Conservation (phyloP, 495 filamentous ascomycete genomes). For the Aspergillus funiculosus region DNA sequence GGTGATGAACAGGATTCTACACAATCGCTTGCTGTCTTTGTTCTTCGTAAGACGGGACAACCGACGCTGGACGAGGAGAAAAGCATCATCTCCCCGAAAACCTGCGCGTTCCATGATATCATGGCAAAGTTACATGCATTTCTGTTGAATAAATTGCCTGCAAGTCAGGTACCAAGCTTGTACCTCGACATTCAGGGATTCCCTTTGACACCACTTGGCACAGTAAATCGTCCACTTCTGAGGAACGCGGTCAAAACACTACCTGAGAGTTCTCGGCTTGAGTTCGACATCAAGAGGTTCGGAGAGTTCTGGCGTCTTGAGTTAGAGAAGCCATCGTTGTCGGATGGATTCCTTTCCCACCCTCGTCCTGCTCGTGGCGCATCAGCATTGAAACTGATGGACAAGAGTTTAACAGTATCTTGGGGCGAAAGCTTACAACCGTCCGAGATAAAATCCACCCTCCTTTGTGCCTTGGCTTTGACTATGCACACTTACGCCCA, state of each 20-base stretch:
- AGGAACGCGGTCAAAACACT: conserved; percentile 17
- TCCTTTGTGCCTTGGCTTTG: conserved; percentile 52
- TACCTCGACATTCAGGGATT: conserved; percentile 52
- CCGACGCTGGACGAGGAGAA: neutral
- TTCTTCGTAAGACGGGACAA: conserved; percentile 14
- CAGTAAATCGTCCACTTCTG: conserved; percentile 36
- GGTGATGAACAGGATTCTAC: conserved; percentile 3
- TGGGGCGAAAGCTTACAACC: neutral
- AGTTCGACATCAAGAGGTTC: conserved; percentile 10
- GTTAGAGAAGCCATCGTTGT: neutral
- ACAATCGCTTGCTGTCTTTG: conserved; percentile 27
- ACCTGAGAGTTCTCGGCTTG: conserved; percentile 5
- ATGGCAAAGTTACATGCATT: conserved; percentile 20
- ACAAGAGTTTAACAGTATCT: neutral
- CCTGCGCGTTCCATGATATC: conserved; percentile 16
- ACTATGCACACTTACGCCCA: conserved; percentile 39
- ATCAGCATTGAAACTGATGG: conserved; percentile 1
- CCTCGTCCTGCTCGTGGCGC: neutral
- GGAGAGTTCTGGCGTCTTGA: conserved; percentile 6
- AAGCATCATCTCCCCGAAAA: conserved; percentile 13
- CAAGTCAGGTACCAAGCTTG: conserved; percentile 53
- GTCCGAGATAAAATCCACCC: conserved; percentile 23
- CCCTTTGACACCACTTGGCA: conserved; percentile 49
- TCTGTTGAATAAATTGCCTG: conserved; percentile 26
- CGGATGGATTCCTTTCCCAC: neutral